Base-by-base conservation (phyloP, 352 stramenopile genomes). In the Pythium sp. region DNA sequence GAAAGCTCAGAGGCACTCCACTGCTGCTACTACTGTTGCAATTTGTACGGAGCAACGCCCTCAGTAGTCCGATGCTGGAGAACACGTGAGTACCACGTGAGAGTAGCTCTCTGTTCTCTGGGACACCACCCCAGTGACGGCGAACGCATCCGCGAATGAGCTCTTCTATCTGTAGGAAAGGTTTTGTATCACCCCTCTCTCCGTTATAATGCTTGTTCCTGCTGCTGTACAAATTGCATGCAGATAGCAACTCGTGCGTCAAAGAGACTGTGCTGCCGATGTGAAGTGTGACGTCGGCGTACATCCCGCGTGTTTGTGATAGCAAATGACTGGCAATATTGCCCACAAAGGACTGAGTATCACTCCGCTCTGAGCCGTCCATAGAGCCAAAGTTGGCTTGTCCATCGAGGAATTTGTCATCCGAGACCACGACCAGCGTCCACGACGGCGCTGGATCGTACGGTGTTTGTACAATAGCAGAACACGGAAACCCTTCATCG, bases 21-120 rank as follows among this genome's bases (percentile, higher is more conserved):
- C 6, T 55, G 7, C 32, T 30, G 5, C 8, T 30, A 20, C 41
- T 36, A 8, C 70, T 36, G 1, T 65, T 64, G 36, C 15, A 47
- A 47, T 67, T 60, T 7, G 12, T 30, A 30, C 5, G 14, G 0
- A 89, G 20, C 15, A 91, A 66, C 7, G 65, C 64, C 8, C 78
- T 61, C 46, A 79, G 54, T 8, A 80, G 57, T 5, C 83, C 83
- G 54, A 91, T 24, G 53, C 70, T 72, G 0, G 76, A 64, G 54
- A 90, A 84, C 61, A 80, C 73, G 65, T 88, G 74, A 3, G 70
- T 59, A 3, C 83, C 81, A 36, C 68, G 67, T 5, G 80, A 75
- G 51, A 86, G 51, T 0, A 90, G 34, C 3, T 69, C 47, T 12
- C 76, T 68, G 32, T 58, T 78, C 53, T 72, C 77, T 41, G 64